phyloP scores from a whole-genome alignment of 2,329 filamentous ascomycete species.

The Aspergillus texensis region DNA sequence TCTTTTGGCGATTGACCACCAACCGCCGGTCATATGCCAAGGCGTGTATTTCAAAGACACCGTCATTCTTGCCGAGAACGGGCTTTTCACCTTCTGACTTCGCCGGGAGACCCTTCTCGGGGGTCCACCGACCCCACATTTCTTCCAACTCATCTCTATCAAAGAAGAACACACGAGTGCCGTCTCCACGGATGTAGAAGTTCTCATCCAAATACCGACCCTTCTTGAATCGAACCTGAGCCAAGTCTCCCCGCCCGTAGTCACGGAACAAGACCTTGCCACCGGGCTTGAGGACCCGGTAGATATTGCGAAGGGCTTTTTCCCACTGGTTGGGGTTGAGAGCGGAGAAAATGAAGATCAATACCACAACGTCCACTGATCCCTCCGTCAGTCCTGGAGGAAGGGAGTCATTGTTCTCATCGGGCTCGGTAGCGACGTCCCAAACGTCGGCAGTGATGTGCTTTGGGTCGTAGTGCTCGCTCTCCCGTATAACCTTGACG shows the following conservation, averaged over 20 bases:
- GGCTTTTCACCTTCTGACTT: neutral
- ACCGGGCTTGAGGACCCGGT: slow-evolving; percentile 82
- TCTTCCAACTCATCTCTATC: slow-evolving; percentile 77
- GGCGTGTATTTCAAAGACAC: slow-evolving; percentile 70
- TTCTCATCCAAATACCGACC: slow-evolving; percentile 93
- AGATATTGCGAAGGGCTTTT: slow-evolving; percentile 78
- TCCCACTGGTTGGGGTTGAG: slow-evolving; percentile 83
- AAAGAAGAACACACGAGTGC: slow-evolving; percentile 97
- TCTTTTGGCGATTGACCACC: slow-evolving; percentile 85
- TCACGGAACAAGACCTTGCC: slow-evolving; percentile 95
- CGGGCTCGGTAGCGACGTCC: slow-evolving; percentile 73
- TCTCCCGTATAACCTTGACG: slow-evolving; percentile 84
- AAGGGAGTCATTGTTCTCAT: slow-evolving; percentile 54
- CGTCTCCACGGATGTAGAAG: slow-evolving; percentile 94
- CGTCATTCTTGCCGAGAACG: slow-evolving; percentile 14
- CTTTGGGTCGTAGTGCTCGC: slow-evolving; percentile 72
- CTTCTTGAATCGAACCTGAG: slow-evolving; percentile 96
- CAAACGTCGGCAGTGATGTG: slow-evolving; percentile 89
- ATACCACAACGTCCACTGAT: slow-evolving; percentile 87
- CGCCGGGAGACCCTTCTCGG: slow-evolving; percentile 34
- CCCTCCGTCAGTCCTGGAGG: slow-evolving; percentile 75
- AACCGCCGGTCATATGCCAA: slow-evolving; percentile 85
- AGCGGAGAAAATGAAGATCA: slow-evolving; percentile 98
- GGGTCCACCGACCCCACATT: slow-evolving; percentile 70
- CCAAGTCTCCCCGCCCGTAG: slow-evolving; percentile 92